Conservation (phyloP, 345 rosid genomes). For the Linum tenue region DNA sequence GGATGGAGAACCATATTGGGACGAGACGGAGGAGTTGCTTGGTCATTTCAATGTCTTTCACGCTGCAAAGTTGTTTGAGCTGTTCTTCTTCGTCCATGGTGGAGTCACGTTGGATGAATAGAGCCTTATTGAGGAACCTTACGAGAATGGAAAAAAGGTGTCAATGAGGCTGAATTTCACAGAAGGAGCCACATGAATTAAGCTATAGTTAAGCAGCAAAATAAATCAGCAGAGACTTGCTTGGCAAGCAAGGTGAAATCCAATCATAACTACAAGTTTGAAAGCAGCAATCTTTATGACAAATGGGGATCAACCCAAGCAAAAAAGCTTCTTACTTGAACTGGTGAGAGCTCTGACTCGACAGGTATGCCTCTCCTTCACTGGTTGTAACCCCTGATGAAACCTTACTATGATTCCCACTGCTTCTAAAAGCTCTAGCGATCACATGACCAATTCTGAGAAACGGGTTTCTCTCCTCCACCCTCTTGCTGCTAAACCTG, state of each 20-base stretch:
- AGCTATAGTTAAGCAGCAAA: too few species aligned
- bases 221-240: too few species aligned
- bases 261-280: too few species aligned
- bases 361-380: not conserved
- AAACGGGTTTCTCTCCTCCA: conserved; percentile 9
- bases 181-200: too few species aligned
- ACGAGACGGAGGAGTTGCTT: conserved; percentile 14
- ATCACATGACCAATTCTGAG: conserved; percentile 1
- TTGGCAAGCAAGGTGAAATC: too few species aligned
- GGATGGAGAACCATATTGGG: conserved; percentile 14
- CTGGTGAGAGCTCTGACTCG: conserved; percentile 2
- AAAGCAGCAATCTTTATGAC: too few species aligned
- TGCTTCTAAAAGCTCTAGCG: not conserved
- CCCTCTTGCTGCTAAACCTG: not conserved
- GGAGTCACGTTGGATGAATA: conserved; percentile 4
- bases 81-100: not conserved
- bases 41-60: conserved; percentile 8
- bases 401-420: not conserved
- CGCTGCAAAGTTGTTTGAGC: not conserved
- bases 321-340: conserved; percentile 4
- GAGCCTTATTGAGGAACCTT: conserved; percentile 9
- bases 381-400: not conserved
- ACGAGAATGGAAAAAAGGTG: not conserved
- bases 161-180: not conserved
- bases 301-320: too few species aligned